A percentile compares a stretch with the other conserved stretches of the same genome.
Conservation (phyloP, 805 yeast species). For the Pichia deserticola region DNA sequence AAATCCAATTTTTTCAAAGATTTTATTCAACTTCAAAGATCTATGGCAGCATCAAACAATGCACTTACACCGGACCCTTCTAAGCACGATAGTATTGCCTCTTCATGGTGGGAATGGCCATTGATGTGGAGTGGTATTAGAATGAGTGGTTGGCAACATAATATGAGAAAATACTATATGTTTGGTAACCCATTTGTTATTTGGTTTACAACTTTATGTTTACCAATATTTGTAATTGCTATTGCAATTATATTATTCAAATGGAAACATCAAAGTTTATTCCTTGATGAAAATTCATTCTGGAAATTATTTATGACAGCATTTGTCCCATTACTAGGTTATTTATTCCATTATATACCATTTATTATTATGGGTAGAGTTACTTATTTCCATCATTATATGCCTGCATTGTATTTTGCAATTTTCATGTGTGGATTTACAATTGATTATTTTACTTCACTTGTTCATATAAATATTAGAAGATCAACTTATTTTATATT, state of each 20-base stretch:
- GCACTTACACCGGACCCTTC: slow-evolving; percentile 74
- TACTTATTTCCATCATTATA: slow-evolving; percentile 77
- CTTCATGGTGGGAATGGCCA: slow-evolving; percentile 84
- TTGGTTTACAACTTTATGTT: slow-evolving; percentile 52
- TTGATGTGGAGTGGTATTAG: slow-evolving; percentile 58
- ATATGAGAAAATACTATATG: slow-evolving; percentile 52
- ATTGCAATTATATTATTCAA: slow-evolving; percentile 35
- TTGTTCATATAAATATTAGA: slow-evolving; percentile 25
- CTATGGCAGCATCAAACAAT: slow-evolving; percentile 80
- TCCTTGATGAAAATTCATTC: slow-evolving; percentile 24
- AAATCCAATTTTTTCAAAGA: slow-evolving; percentile 55
- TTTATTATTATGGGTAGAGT: slow-evolving; percentile 80
- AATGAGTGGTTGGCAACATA: slow-evolving; percentile 66
- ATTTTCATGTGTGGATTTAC: slow-evolving; percentile 48
- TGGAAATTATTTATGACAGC: slow-evolving; percentile 49
- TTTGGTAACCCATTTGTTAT: slow-evolving; percentile 58
- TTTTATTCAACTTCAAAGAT: slow-evolving; percentile 63
- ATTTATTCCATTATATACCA: slow-evolving; percentile 73
- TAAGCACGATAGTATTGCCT: slow-evolving; percentile 63
- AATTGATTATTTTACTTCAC: slow-evolving; percentile 37
- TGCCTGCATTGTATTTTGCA: slow-evolving; percentile 79
- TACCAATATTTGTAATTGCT: slow-evolving; percentile 33
- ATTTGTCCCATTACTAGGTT: slow-evolving; percentile 69
- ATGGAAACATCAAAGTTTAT: slow-evolving; percentile 46
- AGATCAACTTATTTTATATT: slow-evolving; percentile 31